Conservation (phyloP, 306 rosid genomes). For the Leucaena leucocephala region DNA sequence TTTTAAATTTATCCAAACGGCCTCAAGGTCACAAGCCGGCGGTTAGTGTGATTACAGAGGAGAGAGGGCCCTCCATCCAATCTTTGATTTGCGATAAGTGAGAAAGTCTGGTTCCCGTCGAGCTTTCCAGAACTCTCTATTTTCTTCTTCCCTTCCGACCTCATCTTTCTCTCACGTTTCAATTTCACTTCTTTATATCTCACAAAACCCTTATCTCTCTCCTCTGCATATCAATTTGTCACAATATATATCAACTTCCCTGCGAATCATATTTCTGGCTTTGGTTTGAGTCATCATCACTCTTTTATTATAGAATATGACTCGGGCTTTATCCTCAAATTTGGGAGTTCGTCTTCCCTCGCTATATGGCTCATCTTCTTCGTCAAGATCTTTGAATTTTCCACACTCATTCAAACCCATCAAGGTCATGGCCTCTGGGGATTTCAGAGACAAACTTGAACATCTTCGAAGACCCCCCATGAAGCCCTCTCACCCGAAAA, state of each 20-base stretch:
- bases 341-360: slow-evolving; percentile 27
- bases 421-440: slow-evolving; percentile 50
- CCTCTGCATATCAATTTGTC: too few relatives aligned
- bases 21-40: too few relatives aligned
- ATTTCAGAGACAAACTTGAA: slow-evolving; percentile 56
- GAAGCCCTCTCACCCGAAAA: slow-evolving; percentile 46
- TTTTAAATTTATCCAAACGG: too few relatives aligned
- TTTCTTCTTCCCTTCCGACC: not conserved
- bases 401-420: slow-evolving; percentile 31
- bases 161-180: not conserved
- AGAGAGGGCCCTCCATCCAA: too few relatives aligned
- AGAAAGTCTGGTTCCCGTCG: not conserved
- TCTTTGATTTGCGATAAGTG: not conserved
- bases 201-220: too few relatives aligned
- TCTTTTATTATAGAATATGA: slow-evolving; percentile 19
- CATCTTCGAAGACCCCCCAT: slow-evolving; percentile 47
- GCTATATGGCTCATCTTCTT: not conserved
- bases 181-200: slow-evolving; percentile 7
- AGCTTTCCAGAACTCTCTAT: slow-evolving; percentile 40
- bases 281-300: not conserved
- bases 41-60: too few relatives aligned
- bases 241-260: too few relatives aligned
- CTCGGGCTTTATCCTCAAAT: slow-evolving; percentile 38
- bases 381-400: not conserved
- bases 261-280: not conserved